These are phyloP conservation scores for Catunica adiposa DNA, from an alignment of 2,329 filamentous ascomycete species.

Conservation along the genomic window DNA sequence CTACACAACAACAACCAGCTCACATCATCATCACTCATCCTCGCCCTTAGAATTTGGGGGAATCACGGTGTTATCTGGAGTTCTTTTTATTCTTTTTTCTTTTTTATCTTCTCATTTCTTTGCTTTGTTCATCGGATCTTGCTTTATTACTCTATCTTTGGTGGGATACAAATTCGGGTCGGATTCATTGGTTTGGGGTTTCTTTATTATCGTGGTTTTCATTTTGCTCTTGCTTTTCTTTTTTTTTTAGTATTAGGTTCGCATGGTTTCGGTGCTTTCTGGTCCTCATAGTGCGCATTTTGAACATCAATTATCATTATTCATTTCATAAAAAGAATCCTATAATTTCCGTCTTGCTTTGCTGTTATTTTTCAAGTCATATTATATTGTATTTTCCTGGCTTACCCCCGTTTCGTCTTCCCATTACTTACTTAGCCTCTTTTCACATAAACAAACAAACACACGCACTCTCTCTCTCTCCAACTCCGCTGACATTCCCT, in stretches of 20 bases:
- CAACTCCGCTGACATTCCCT: too few relatives aligned
- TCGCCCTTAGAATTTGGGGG: neutral
- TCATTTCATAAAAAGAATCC: neutral
- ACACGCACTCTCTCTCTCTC: too few relatives aligned
- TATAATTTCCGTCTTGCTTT: too few relatives aligned
- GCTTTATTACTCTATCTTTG: neutral
- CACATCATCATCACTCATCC: neutral
- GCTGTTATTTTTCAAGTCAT: too few relatives aligned
- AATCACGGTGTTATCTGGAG: neutral
- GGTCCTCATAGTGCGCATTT: neutral
- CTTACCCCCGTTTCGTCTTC: neutral
- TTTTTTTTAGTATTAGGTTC: conserved; percentile 2
- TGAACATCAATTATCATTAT: neutral
- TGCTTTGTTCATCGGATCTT: neutral
- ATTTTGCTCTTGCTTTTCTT: conserved; percentile 1
- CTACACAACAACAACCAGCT: too few relatives aligned
- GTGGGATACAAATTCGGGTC: neutral
- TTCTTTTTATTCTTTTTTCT: neutral
- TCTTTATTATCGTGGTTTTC: neutral
- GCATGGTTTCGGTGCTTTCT: conserved; percentile 4
- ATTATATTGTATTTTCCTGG: neutral
- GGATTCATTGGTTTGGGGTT: neutral
- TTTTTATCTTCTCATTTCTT: conserved; percentile 3
- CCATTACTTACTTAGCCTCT: neutral
- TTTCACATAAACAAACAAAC: too few relatives aligned